Percentiles rank a stretch among this genome's conserved stretches.
Conservation (phyloP, 73 alveolate species). For the Paramecium sonneborni region DNA sequence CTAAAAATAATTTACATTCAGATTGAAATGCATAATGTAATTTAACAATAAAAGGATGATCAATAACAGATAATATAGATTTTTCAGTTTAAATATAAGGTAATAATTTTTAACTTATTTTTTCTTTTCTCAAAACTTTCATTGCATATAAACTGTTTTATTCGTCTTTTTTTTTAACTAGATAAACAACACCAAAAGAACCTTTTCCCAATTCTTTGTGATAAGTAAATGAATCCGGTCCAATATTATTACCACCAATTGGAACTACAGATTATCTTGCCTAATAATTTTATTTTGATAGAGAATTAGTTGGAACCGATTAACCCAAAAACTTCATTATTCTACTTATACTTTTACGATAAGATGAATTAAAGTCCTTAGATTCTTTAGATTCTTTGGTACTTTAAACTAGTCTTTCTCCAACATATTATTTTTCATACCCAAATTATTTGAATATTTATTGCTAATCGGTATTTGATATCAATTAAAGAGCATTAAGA, state of each 20-base stretch:
- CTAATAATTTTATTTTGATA: background rate
- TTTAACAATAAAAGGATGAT: slow-evolving; percentile 91
- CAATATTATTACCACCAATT: background rate
- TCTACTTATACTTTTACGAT: slow-evolving; percentile 4
- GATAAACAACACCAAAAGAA: slow-evolving; percentile 61
- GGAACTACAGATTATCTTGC: background rate
- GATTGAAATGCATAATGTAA: slow-evolving; percentile 91
- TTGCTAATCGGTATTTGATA: background rate
- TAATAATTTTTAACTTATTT: slow-evolving; percentile 59
- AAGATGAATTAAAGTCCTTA: background rate
- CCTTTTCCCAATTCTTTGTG: slow-evolving; percentile 68
- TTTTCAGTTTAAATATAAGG: slow-evolving; percentile 55
- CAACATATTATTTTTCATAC: background rate
- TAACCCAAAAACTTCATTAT: background rate
- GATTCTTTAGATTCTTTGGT: background rate
- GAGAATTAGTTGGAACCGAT: background rate
- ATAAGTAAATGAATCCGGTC: background rate
- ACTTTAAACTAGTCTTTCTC: background rate
- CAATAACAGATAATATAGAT: background rate
- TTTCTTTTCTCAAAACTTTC: slow-evolving; percentile 71
- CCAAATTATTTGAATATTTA: slow-evolving; percentile 12
- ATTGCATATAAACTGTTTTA: slow-evolving; percentile 55
- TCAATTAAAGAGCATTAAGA: background rate
- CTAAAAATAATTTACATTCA: slow-evolving; percentile 83
- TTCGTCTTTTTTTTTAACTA: slow-evolving; percentile 55